Evolutionary conservation across 805 yeast genomes (phyloP), one percentile per base, ranked within the genome.

Genomic region (Kluyveromyces aestuarii): DNA sequence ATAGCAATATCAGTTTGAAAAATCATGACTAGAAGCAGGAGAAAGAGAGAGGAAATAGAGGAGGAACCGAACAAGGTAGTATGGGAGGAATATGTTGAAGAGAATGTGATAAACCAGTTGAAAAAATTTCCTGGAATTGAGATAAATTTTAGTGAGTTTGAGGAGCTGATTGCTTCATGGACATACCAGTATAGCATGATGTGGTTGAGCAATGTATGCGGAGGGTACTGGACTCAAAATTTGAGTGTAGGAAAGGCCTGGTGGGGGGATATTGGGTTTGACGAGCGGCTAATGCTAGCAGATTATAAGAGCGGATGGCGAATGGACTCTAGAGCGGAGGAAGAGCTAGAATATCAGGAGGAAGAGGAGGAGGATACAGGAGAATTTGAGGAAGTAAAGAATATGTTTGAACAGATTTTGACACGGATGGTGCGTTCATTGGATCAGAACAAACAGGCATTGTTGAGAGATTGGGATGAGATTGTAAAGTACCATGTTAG

Each of bases 181-280:
- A 49, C 53, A 18, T 66, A 62, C 45, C 69, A 66, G 45, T 64
- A 59, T 41, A 60, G 61, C 21, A 53, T 66, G 10, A 54, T 61
- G 16, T 66, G 69, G 65, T 53, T 66, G n/a, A 60, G 62, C 45
- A 59, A 58, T 46, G 67, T 63, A 6, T 59, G 64, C 43, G 61
- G 60, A 27, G 63, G 68, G 6, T 62, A 56, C 60, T 27, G 48
- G n/a, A 49, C 45, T 1, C 44, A 42, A 27, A 49, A 44, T 25
- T 53, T 44, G 35, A 52, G 49, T 2, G 52, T 48, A 38, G 56
- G 52, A 41, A 61, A 58, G 41, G 56, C 63, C 6, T 40, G 63
- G 51, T 64, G 65, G 66, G 57, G 50, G 37, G 52, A 52, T 18
- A 52, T 64, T 8, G 54, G 57, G 41, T 64, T 64, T 48, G 69